A percentile compares a stretch with the other conserved stretches of the same genome.
These are phyloP conservation scores for Pascua guehoae DNA, from an alignment of 1,284 basidiomycete species.

Conservation along the genomic window DNA sequence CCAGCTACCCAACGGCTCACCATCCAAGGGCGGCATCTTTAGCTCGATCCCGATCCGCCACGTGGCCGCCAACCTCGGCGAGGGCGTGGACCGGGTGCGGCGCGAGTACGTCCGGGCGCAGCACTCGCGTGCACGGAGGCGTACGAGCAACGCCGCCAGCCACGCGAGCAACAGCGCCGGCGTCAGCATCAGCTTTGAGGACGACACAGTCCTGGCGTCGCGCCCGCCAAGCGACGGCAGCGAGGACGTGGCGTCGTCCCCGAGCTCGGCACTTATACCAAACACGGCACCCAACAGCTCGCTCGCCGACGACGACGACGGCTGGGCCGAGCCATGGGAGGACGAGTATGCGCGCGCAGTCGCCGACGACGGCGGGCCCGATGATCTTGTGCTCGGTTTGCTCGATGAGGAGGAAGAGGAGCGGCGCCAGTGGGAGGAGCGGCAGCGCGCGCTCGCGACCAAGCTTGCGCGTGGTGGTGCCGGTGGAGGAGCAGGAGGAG, in stretches of 20 bases:
- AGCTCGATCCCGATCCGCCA: constrained; percentile 40
- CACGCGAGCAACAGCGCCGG: constrained; percentile 17
- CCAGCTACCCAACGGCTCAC: constrained; percentile 69
- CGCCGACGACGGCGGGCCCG: constrained; percentile 45
- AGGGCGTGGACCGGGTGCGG: constrained; percentile 38
- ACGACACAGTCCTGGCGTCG: constrained; percentile 37
- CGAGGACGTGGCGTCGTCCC: constrained; percentile 28
- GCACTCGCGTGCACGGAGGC: constrained; percentile 8
- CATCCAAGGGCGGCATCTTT: constrained; percentile 25
- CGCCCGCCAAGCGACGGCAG: constrained; percentile 4
- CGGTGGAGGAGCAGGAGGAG: background rate
- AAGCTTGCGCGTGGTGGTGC: background rate
- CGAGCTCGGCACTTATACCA: constrained; percentile 25
- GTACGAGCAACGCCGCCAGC: constrained; percentile 6
- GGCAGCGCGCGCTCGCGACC: constrained; percentile 13
- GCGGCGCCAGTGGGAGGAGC: constrained; percentile 28
- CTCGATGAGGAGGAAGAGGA: constrained; percentile 50
- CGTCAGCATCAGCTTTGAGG: constrained; percentile 41
- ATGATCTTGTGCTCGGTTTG: constrained; percentile 46
- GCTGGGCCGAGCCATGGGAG: constrained; percentile 43
- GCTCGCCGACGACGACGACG: constrained; percentile 22
- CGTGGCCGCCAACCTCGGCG: constrained; percentile 37
- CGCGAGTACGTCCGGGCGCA: constrained; percentile 38
- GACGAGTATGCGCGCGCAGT: constrained; percentile 45
- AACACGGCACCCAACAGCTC: constrained; percentile 27